Evolutionary conservation across 305 asterid genomes (phyloP), one percentile per base, ranked within the genome.

Genomic region (Plantago coronopus): DNA sequence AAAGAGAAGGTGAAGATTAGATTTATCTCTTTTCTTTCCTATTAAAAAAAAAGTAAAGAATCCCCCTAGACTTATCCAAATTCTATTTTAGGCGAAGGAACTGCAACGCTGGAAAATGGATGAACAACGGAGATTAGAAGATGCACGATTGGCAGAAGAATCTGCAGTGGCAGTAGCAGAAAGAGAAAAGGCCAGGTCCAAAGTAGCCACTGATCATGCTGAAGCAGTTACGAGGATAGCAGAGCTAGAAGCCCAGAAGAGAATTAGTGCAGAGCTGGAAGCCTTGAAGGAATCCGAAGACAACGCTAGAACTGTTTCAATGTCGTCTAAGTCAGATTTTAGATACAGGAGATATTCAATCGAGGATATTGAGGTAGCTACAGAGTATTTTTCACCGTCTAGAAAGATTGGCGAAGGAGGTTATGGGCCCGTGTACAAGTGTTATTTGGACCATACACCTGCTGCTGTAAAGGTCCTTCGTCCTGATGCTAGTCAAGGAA

Each of bases 371-470:
- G 89, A 86, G 76, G 76, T 69, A 64, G 91, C 91, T 27, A 86
- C 91, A 0, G 88, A 83, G 40, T 83, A 72, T 68, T 86, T 85
- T 48, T 29, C 88, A 18, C 69, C 78, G 44, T 58, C 88, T 37
- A 77, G 87, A 44, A 85, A 83, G 75, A 83, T 85, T 12, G 94
- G 94, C 27, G 94, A 85, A 75, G 94, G 94, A 59, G 94, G 94
- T 34, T 85, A 85, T 45, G 94, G 94, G 11, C 94, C 94, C 0
- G 94, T 85, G 1, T 85, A 80, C 68, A 85, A 85, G 66, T 85
- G 94, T 48, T 74, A 77, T 51, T 63, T 85, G 73, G 94, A 85
- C 66, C 94, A 85, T 38, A 85, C 94, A 3, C 83, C 94, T 29
- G 83, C 75, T 15, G 94, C 94, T 0, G 94, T 85, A 45, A 85